A percentile compares a stretch with the other conserved stretches of the same genome.
Evolutionary conservation across 2,329 filamentous ascomycete genomes (phyloP).

Genomic region (Monosporascus cannonballus): DNA sequence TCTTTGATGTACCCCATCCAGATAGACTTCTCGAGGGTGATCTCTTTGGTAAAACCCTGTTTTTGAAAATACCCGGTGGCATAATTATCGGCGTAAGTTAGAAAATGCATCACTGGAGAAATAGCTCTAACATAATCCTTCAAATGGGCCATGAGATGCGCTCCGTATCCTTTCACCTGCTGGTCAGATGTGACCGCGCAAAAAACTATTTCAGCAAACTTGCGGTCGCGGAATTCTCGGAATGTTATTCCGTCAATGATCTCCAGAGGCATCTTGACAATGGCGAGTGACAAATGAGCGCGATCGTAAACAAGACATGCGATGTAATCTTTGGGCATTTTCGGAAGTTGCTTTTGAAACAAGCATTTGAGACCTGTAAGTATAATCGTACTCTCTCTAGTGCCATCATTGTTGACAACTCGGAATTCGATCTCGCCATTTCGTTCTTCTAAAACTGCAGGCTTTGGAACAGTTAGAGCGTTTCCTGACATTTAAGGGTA

Average conservation of each 20-base stretch:
- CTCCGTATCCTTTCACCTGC: constrained; percentile 95
- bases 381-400: constrained; percentile 80
- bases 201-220: constrained; percentile 96
- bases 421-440: constrained; percentile 90
- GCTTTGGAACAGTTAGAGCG: constrained; percentile 35
- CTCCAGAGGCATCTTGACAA: constrained; percentile 88
- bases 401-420: constrained; percentile 90
- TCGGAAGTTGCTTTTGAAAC: constrained; percentile 93
- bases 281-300: constrained; percentile 88
- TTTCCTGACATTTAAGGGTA: neutral
- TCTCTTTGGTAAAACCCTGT: constrained; percentile 95
- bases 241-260: constrained; percentile 93
- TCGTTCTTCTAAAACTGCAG: constrained; percentile 85
- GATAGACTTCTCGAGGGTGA: constrained; percentile 75
- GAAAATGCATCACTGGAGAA: constrained; percentile 91
- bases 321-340: constrained; percentile 98
- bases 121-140: constrained; percentile 97
- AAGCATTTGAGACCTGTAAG: constrained; percentile 91
- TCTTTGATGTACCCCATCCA: constrained; percentile 99
- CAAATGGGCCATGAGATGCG: constrained; percentile 91
- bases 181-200: constrained; percentile 94
- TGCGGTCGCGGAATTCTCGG: constrained; percentile 78
- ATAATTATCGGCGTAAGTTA: constrained; percentile 96
- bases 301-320: constrained; percentile 92
- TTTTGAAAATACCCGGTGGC: constrained; percentile 98